phyloP scores from a whole-genome alignment of 371 early-diverging fungal genomes.

The Ordospora colligata region DNA sequence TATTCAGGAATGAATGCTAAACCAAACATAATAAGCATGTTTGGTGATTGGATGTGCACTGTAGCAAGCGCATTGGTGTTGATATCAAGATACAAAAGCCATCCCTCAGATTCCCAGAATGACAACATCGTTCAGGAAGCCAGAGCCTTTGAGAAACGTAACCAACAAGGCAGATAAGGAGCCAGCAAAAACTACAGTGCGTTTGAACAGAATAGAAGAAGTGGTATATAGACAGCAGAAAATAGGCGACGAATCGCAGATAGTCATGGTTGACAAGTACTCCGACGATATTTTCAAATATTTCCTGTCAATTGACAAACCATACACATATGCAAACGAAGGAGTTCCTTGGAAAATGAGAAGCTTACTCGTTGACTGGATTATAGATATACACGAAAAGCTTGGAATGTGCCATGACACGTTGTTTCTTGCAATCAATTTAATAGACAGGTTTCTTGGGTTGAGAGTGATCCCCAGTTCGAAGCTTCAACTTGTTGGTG shows the following conservation, averaged over 20 bases:
- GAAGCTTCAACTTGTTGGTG: constrained; percentile 89
- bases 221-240: constrained; percentile 14
- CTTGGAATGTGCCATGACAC: constrained; percentile 86
- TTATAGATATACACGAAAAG: constrained; percentile 77
- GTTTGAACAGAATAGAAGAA: constrained; percentile 1
- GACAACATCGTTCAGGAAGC: constrained; percentile 32
- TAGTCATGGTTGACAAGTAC: constrained; percentile 46
- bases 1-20: too few relatives aligned
- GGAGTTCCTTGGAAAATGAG: constrained; percentile 87
- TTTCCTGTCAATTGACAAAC: constrained; percentile 19
- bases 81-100: constrained; percentile 24
- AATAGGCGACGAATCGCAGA: constrained; percentile 17
- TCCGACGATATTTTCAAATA: constrained; percentile 20
- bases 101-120: constrained; percentile 45
- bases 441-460: constrained; percentile 88
- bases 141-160: constrained; percentile 35
- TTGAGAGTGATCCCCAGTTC: constrained; percentile 68
- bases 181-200: not conserved
- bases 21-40: too few relatives aligned
- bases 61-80: too few relatives aligned
- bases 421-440: constrained; percentile 78
- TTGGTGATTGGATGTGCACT: too few relatives aligned
- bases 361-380: constrained; percentile 74
- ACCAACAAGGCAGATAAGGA: constrained; percentile 9
- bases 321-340: constrained; percentile 3